phyloP scores from a whole-genome alignment of 371 early-diverging fungal species.

The Parasitella parasitica region DNA sequence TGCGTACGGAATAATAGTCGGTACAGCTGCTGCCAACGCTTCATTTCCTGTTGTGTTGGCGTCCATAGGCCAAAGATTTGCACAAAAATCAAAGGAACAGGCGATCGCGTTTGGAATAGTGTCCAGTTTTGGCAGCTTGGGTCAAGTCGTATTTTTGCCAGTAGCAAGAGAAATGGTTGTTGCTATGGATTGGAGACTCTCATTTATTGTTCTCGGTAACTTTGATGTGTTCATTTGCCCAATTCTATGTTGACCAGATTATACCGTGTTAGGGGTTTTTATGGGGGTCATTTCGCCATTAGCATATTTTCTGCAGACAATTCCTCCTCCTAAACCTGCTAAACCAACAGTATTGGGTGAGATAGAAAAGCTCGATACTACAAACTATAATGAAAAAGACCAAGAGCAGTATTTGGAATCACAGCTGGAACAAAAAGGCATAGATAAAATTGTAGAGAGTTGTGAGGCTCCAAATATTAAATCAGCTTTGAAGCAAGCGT shows the following conservation, averaged over 20 bases:
- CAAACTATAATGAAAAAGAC: background rate
- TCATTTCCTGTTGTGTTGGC: slow-evolving; percentile 34
- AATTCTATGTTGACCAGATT: background rate
- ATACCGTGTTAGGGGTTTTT: slow-evolving; percentile 9
- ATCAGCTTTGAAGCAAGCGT: slow-evolving; percentile 26
- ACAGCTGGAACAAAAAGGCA: background rate
- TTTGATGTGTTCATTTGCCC: background rate
- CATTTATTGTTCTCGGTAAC: slow-evolving; percentile 29
- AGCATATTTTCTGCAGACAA: slow-evolving; percentile 22
- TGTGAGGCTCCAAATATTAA: slow-evolving; percentile 3
- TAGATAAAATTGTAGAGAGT: background rate
- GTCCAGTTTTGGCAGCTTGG: slow-evolving; percentile 33
- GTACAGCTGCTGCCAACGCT: slow-evolving; percentile 16
- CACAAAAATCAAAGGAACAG: slow-evolving; percentile 25
- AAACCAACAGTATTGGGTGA: background rate
- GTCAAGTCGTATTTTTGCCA: slow-evolving; percentile 36
- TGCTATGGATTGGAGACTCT: slow-evolving; percentile 22
- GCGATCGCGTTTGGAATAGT: slow-evolving; percentile 35
- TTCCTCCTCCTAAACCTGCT: slow-evolving; percentile 1
- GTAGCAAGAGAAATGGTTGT: slow-evolving; percentile 27
- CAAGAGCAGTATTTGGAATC: background rate
- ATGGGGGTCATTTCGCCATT: slow-evolving; percentile 11
- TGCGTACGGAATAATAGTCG: slow-evolving; percentile 27
- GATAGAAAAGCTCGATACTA: background rate
- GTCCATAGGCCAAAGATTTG: slow-evolving; percentile 24